Conservation (phyloP, 805 yeast genomes). For the Starmerella stigmatis region DNA sequence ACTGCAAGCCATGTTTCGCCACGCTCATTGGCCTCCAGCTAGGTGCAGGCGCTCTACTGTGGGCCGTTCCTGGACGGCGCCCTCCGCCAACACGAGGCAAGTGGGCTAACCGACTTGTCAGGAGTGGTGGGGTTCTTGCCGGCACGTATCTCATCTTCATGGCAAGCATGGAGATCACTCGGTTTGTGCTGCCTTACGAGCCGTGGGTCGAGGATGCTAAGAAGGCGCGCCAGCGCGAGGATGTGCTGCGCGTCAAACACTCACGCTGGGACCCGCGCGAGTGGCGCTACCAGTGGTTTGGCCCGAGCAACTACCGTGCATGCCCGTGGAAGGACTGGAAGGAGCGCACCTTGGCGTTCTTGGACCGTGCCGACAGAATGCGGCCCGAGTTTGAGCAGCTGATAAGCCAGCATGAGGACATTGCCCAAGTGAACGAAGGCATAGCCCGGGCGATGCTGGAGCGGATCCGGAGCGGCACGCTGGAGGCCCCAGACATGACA, state of each 20-base stretch:
- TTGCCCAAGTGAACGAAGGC: conserved; percentile 4
- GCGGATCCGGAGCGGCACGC: conserved; percentile 1
- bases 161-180: conserved; percentile 46
- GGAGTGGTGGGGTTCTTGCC: conserved; percentile 28
- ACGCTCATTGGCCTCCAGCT: conserved; percentile 45
- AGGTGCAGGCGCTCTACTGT: conserved; percentile 36
- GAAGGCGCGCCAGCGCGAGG: conserved; percentile 19
- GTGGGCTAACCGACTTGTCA: conserved; percentile 29
- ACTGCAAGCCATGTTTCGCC: conserved; percentile 46
- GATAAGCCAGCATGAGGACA: not conserved
- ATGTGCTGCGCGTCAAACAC: not conserved
- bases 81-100: conserved; percentile 17
- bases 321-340: conserved; percentile 33
- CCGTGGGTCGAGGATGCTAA: conserved; percentile 68
- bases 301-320: conserved; percentile 49
- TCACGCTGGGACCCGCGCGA: conserved; percentile 1
- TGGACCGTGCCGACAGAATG: conserved; percentile 19
- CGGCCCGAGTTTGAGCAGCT: conserved; percentile 3
- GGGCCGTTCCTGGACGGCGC: conserved; percentile 20
- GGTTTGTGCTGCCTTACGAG: conserved; percentile 40
- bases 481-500: conserved; percentile 11
- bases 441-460: conserved; percentile 8
- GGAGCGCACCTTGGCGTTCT: conserved; percentile 20
- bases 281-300: conserved; percentile 49
- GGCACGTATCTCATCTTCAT: conserved; percentile 45